phyloP scores from a whole-genome alignment of 73 alveolate genomes.

The Tetrahymena elliotti region DNA sequence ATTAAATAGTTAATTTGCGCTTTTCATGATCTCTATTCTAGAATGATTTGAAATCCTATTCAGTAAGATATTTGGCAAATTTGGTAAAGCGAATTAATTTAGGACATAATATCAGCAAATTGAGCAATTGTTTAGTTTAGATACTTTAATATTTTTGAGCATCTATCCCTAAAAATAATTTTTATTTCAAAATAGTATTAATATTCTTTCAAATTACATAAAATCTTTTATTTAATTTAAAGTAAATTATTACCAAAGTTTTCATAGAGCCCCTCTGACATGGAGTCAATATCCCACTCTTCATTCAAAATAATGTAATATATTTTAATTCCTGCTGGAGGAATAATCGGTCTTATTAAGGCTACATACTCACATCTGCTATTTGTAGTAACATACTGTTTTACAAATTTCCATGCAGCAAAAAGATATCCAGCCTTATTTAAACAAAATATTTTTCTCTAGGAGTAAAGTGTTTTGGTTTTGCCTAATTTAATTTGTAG shows the following conservation, averaged over 20 bases:
- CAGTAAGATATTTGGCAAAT: background rate
- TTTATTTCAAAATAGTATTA: too few relatives aligned
- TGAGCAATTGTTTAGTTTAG: background rate
- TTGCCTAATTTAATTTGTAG: background rate
- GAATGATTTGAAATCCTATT: background rate
- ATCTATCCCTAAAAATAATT: background rate
- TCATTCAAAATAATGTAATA: slow-evolving; percentile 14
- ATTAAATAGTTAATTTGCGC: background rate
- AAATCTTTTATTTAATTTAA: too few relatives aligned
- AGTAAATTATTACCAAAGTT: background rate
- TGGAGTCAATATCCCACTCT: slow-evolving; percentile 40
- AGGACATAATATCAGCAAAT: background rate
- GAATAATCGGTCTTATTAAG: slow-evolving; percentile 20
- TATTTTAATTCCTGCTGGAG: slow-evolving; percentile 16
- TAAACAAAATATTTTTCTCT: slow-evolving; percentile 28
- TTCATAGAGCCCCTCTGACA: slow-evolving; percentile 5
- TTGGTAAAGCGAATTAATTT: background rate
- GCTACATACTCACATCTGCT: slow-evolving; percentile 24
- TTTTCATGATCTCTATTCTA: background rate
- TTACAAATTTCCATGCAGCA: slow-evolving; percentile 43
- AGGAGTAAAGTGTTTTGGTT: slow-evolving; percentile 5
- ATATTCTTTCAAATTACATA: too few relatives aligned
- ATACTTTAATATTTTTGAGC: background rate
- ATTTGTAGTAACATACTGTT: slow-evolving; percentile 16
- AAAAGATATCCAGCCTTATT: slow-evolving; percentile 25